Percentiles rank a stretch among this genome's conserved stretches.
phyloP scores from a whole-genome alignment of 1,284 basidiomycete species.

The Retiboletus flavoniger region DNA sequence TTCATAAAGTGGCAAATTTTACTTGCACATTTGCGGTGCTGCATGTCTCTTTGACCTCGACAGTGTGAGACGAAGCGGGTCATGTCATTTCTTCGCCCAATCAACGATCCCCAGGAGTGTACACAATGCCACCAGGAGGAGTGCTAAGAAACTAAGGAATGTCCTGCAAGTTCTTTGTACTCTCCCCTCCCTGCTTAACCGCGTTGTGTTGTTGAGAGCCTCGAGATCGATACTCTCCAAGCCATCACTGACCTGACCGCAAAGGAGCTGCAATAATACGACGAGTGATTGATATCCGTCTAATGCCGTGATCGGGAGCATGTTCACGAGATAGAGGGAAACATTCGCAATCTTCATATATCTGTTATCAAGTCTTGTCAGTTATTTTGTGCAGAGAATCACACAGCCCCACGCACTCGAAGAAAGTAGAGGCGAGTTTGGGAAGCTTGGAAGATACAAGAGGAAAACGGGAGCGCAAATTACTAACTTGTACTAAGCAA shows the following conservation, averaged over 20 bases:
- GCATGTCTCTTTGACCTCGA: not conserved
- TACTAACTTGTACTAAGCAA: slow-evolving; percentile 55
- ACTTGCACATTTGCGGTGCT: not conserved
- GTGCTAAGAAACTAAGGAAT: slow-evolving; percentile 21
- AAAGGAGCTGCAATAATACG: slow-evolving; percentile 38
- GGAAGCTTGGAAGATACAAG: slow-evolving; percentile 51
- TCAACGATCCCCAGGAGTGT: slow-evolving; percentile 21
- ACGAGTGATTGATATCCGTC: slow-evolving; percentile 59
- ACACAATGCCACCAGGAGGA: slow-evolving; percentile 27
- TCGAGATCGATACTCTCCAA: slow-evolving; percentile 23
- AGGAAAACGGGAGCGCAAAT: slow-evolving; percentile 43
- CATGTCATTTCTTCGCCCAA: slow-evolving; percentile 21
- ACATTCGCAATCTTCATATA: slow-evolving; percentile 62
- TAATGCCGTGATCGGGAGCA: slow-evolving; percentile 61
- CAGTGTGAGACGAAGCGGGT: not conserved
- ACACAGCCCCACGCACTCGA: slow-evolving; percentile 43
- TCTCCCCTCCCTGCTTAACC: slow-evolving; percentile 9
- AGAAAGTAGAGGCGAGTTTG: slow-evolving; percentile 37
- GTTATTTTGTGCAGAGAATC: not conserved
- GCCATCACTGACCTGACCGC: not conserved
- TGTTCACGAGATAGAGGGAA: slow-evolving; percentile 72
- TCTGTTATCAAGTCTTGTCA: slow-evolving; percentile 36
- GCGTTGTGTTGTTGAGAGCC: slow-evolving; percentile 7
- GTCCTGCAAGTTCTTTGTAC: slow-evolving; percentile 19
- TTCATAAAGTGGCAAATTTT: not conserved